These are phyloP conservation scores for Postia placenta DNA, from an alignment of 768 basidiomycete species.

Conservation along the genomic window DNA sequence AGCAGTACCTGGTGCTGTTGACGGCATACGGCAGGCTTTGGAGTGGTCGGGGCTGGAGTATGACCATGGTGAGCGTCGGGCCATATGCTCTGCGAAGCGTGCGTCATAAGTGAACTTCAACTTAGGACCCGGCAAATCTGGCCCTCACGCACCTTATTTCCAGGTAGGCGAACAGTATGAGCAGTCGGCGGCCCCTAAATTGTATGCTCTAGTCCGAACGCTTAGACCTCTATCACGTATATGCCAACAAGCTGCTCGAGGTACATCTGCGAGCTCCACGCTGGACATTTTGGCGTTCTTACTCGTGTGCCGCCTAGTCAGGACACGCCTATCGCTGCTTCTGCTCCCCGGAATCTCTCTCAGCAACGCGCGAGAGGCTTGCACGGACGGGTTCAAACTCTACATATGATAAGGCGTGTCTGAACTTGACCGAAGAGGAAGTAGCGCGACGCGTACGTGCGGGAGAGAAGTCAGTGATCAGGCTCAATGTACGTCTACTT, in stretches of 20 bases:
- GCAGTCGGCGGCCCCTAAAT: not conserved
- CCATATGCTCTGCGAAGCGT: not conserved
- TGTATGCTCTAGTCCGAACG: slow-evolving; percentile 66
- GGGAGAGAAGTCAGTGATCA: slow-evolving; percentile 76
- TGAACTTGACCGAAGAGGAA: slow-evolving; percentile 85
- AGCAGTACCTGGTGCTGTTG: slow-evolving; percentile 77
- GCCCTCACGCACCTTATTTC: slow-evolving; percentile 79
- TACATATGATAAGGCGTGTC: slow-evolving; percentile 85
- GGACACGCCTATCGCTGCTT: slow-evolving; percentile 95
- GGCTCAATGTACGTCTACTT: slow-evolving; percentile 74
- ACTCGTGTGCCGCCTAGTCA: slow-evolving; percentile 39
- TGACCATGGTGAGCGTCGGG: slow-evolving; percentile 66
- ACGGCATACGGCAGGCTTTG: slow-evolving; percentile 68
- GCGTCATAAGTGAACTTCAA: not conserved
- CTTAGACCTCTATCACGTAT: slow-evolving; percentile 73
- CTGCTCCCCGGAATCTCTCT: slow-evolving; percentile 70
- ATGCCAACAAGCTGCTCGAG: slow-evolving; percentile 69
- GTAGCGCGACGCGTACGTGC: slow-evolving; percentile 64
- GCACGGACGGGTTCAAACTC: slow-evolving; percentile 67
- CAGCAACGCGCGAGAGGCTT: slow-evolving; percentile 61
- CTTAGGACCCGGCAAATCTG: slow-evolving; percentile 71
- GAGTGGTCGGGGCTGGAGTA: slow-evolving; percentile 90
- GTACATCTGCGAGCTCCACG: too few species aligned
- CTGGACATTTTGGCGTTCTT: not conserved
- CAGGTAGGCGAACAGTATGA: slow-evolving; percentile 45